phyloP scores from a whole-genome alignment of 768 basidiomycete genomes.

The Agrocybe chaxingu region DNA sequence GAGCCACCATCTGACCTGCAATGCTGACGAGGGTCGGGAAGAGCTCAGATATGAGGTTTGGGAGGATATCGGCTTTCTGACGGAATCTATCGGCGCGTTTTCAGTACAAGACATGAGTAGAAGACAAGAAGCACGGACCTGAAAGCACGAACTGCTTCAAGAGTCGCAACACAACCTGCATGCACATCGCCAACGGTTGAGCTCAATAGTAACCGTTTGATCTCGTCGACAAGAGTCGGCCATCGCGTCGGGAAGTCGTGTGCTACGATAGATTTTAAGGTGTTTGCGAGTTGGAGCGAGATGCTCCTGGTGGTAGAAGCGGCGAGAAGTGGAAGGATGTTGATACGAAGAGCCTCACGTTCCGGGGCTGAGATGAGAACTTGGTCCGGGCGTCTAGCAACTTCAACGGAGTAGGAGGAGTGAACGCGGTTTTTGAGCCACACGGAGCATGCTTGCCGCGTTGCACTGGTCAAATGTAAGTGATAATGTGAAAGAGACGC shows the following conservation, averaged over 20 bases:
- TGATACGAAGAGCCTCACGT: slow-evolving; percentile 65
- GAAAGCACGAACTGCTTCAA: slow-evolving; percentile 79
- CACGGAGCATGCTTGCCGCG: slow-evolving; percentile 81
- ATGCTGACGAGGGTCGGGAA: slow-evolving; percentile 79
- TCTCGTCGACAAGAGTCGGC: slow-evolving; percentile 64
- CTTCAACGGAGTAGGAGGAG: slow-evolving; percentile 56
- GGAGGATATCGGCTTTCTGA: slow-evolving; percentile 57
- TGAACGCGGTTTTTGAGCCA: slow-evolving; percentile 91
- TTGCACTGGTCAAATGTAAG: slow-evolving; percentile 45
- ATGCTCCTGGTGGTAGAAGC: slow-evolving; percentile 63
- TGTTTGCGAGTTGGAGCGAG: slow-evolving; percentile 71
- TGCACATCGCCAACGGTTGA: slow-evolving; percentile 69
- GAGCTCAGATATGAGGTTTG: slow-evolving; percentile 53
- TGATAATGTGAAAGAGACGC: slow-evolving; percentile 18
- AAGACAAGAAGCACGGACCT: slow-evolving; percentile 38
- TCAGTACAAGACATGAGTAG: background rate
- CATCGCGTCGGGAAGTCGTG: slow-evolving; percentile 80
- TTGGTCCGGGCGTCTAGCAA: slow-evolving; percentile 53
- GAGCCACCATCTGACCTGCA: slow-evolving; percentile 63
- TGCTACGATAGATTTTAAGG: slow-evolving; percentile 69
- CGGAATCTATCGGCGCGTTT: slow-evolving; percentile 51
- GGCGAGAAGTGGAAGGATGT: slow-evolving; percentile 69
- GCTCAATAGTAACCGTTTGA: slow-evolving; percentile 62
- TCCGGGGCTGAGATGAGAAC: slow-evolving; percentile 63
- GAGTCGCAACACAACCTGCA: slow-evolving; percentile 73